phyloP scores from a whole-genome alignment of 1,284 basidiomycete genomes.

The Rhodofomes roseus region DNA sequence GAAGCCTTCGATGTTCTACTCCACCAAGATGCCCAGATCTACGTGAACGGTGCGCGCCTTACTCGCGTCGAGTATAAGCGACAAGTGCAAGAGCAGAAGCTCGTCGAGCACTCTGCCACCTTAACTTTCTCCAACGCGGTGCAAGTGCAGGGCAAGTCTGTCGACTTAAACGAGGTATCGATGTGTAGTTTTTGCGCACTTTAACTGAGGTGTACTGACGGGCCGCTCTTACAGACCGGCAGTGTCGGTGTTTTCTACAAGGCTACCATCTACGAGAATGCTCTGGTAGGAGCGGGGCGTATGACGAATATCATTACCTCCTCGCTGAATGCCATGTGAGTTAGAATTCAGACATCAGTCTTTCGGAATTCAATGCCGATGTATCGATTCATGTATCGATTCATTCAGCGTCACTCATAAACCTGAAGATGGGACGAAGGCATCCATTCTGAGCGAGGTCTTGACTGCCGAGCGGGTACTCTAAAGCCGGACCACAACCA shows the following conservation, averaged over 20 bases:
- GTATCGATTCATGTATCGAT: background rate
- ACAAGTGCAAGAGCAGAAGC: slow-evolving; percentile 18
- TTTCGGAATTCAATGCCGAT: background rate
- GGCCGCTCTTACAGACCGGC: slow-evolving; percentile 16
- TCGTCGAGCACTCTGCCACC: slow-evolving; percentile 13
- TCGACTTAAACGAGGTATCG: slow-evolving; percentile 15
- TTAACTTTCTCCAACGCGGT: slow-evolving; percentile 22
- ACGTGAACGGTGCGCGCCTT: slow-evolving; percentile 31
- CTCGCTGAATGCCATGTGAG: slow-evolving; percentile 26
- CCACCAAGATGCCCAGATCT: slow-evolving; percentile 25
- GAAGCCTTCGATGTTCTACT: slow-evolving; percentile 33
- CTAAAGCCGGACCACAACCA: background rate
- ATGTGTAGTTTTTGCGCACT: background rate
- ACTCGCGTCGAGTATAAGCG: slow-evolving; percentile 25
- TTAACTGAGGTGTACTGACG: background rate
- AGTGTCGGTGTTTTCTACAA: slow-evolving; percentile 24
- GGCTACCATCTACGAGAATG: slow-evolving; percentile 19
- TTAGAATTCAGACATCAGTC: background rate
- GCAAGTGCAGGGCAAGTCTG: slow-evolving; percentile 15
- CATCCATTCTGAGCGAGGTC: background rate
- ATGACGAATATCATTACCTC: slow-evolving; percentile 22
- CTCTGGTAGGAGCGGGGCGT: slow-evolving; percentile 19
- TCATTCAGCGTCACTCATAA: background rate
- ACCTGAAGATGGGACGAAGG: background rate
- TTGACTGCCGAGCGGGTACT: background rate